Percentiles rank a stretch among this genome's conserved stretches.
phyloP scores from a whole-genome alignment of 345 rosid genomes.

The Mangifera indica region DNA sequence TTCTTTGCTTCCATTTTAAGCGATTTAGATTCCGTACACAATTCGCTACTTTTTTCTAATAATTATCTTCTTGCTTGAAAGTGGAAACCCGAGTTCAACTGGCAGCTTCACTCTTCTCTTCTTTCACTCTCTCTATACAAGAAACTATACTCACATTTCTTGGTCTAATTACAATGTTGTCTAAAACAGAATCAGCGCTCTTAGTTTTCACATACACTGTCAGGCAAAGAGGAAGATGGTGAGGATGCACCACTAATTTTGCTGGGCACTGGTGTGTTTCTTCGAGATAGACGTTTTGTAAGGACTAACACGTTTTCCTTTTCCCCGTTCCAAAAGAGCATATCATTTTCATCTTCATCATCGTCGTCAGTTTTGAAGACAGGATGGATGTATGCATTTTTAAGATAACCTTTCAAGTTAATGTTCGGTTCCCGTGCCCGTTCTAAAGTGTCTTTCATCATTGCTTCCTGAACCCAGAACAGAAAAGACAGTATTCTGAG shows the following conservation, averaged over 20 bases:
- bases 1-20: not conserved
- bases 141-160: not conserved
- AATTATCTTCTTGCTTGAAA: no score
- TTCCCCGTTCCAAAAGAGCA: conserved; percentile 30
- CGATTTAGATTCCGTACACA: not conserved
- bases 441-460: conserved; percentile 91
- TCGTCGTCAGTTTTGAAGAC: conserved; percentile 60
- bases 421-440: conserved; percentile 68
- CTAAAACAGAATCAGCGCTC: not conserved
- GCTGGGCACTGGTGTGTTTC: conserved; percentile 56
- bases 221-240: conserved; percentile 22
- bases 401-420: conserved; percentile 71
- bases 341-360: conserved; percentile 10
- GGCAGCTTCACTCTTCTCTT: not conserved
- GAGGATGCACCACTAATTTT: conserved; percentile 43
- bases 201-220: conserved; percentile 15
- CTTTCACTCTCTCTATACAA: not conserved
- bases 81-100: not conserved
- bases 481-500: no score
- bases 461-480: conserved; percentile 13
- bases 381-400: conserved; percentile 73
- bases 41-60: no score
- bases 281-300: conserved; percentile 59
- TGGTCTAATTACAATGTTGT: not conserved
- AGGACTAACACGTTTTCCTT: conserved; percentile 59